These are phyloP conservation scores for Aegilops umbellulata DNA, from an alignment of 176 grass and related monocot genomes.

Conservation along the genomic window DNA sequence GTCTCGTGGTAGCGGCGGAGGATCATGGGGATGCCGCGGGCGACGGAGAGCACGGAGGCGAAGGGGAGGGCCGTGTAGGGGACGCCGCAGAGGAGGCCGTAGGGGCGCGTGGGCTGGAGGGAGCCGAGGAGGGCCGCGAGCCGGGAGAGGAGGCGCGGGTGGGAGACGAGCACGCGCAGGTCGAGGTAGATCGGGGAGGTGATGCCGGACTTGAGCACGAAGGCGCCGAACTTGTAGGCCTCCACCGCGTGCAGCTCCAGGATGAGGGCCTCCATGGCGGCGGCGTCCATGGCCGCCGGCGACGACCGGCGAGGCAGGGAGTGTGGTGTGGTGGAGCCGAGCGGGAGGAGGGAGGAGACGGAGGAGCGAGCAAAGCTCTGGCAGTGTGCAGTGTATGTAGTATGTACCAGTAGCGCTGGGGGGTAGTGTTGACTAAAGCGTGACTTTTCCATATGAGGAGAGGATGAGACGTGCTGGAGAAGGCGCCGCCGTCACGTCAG, in stretches of 20 bases:
- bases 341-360: background rate
- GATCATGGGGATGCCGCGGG: conserved; percentile 61
- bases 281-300: conserved; percentile 43
- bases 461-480: background rate
- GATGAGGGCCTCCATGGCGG: conserved; percentile 57
- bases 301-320: background rate
- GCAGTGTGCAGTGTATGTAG: background rate
- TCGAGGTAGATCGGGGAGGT: conserved; percentile 94
- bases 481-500: background rate
- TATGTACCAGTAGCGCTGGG: no score
- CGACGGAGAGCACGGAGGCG: conserved; percentile 67
- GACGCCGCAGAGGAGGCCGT: conserved; percentile 86
- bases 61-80: conserved; percentile 93
- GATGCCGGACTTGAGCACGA: conserved; percentile 93
- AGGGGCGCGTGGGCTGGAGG: conserved; percentile 38
- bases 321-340: background rate
- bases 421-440: background rate
- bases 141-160: conserved; percentile 58
- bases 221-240: conserved; percentile 79
- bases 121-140: conserved; percentile 63
- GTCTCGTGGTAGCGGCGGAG: conserved; percentile 72
- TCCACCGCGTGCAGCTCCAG: conserved; percentile 76
- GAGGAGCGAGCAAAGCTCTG: background rate
- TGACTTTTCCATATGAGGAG: background rate
- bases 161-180: conserved; percentile 82